Base-by-base conservation (phyloP, 2,329 filamentous ascomycete species). In the Lanzia echinophila region DNA sequence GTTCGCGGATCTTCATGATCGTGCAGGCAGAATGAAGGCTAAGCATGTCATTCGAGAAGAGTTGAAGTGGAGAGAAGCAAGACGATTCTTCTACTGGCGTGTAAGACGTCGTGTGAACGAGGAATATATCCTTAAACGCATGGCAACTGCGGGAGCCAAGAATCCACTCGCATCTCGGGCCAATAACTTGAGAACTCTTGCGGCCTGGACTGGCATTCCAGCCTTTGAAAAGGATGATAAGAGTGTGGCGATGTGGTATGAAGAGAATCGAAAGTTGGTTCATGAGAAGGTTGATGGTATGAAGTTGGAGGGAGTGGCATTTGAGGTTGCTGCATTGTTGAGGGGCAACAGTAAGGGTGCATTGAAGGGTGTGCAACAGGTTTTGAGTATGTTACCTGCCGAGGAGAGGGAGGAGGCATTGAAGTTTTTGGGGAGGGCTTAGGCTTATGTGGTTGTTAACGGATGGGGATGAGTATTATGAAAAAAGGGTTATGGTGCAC, bases 71-170 rank as follows among this genome's bases (percentile, higher is more conserved):
- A 79, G 82, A 70, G 87, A 96, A 65, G 86, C 92, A 10, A 86
- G 94, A 61, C 87, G 92, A 68, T 97, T 94, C 88, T 97, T 99
- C 80, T 99, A 97, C 87, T 99, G 95, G 94, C 92, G 94, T 73
- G 86, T 96, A 59, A 91, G 95, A 72, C 88, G 94, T 70, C 84
- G 94, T 74, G 80, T 99, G 69, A 97, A 95, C 73, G 94, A 99
- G 76, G 94, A 99, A 75, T 89, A 95, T 72, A 90, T 99, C 65
- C 80, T 99, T 71, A 94, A 91, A 76, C 90, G 90, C 73, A 89
- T 99, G 81, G 77, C 75, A 5, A 63, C 70, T 2, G 71, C 68
- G 46, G 47, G 47, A 28, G 65, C 68, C 15, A 68, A 70, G 62
- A 73, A 76, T 64, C 71, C 76, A 34, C 70, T 71, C 32, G 67